Percentiles rank a stretch among this genome's conserved stretches.
These are phyloP conservation scores for Endoconidiophora polonica DNA, from an alignment of 2,329 filamentous ascomycete species.

Conservation along the genomic window DNA sequence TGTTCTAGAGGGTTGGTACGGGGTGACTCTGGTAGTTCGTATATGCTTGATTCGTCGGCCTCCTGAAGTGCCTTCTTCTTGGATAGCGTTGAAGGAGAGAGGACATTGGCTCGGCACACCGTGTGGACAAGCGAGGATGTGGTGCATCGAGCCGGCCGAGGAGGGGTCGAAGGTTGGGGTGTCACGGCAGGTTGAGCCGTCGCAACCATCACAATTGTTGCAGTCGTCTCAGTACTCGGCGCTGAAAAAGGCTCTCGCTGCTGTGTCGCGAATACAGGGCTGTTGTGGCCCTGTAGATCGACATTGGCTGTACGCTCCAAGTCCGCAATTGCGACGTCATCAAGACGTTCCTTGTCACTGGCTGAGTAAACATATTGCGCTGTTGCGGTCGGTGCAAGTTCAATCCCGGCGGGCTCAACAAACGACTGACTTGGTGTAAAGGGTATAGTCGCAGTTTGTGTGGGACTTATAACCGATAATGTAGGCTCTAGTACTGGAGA, in stretches of 20 bases:
- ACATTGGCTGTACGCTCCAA: too few relatives aligned
- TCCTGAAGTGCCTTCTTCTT: not conserved
- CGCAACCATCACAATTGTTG: not conserved
- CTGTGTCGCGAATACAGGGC: too few relatives aligned
- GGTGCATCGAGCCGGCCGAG: not conserved
- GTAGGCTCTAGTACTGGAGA: too few relatives aligned
- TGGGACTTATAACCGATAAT: too few relatives aligned
- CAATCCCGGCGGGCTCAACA: too few relatives aligned
- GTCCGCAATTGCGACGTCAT: too few relatives aligned
- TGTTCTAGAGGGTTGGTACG: conserved; percentile 1
- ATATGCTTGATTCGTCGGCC: conserved; percentile 3
- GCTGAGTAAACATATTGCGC: too few relatives aligned
- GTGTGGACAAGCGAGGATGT: not conserved
- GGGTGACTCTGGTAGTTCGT: conserved; percentile 11
- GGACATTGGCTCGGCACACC: not conserved
- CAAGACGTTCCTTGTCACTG: too few relatives aligned
- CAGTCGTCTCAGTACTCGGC: not conserved
- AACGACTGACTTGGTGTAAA: too few relatives aligned
- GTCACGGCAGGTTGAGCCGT: not conserved
- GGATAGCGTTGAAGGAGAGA: conserved; percentile 1
- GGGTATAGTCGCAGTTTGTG: too few relatives aligned
- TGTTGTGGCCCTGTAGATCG: too few relatives aligned
- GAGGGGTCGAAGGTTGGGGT: conserved; percentile 1
- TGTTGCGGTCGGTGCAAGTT: too few relatives aligned
- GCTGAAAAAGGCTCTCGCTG: not conserved